Evolutionary conservation across 176 grass and related monocot species (phyloP).

Genomic region (Zizania latifolia): DNA sequence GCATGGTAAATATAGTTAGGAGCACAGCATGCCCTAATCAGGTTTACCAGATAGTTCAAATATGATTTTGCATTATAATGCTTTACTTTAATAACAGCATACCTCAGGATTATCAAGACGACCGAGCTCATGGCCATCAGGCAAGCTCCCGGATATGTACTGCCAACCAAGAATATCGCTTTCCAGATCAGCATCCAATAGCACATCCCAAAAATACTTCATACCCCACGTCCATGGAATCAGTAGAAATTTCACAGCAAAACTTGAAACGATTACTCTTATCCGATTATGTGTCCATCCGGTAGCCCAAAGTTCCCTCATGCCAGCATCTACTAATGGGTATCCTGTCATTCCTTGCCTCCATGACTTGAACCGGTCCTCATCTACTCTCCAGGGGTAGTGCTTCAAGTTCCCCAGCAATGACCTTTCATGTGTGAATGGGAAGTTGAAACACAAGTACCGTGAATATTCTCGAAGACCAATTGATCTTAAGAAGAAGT

Average conservation of each 20-base stretch:
- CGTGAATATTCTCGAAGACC: constrained; percentile 92
- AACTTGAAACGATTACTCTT: constrained; percentile 77
- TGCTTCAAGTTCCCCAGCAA: constrained; percentile 79
- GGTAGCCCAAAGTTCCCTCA: constrained; percentile 98
- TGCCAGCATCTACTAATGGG: constrained; percentile 93
- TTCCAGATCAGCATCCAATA: constrained; percentile 90
- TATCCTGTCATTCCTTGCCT: constrained; percentile 90
- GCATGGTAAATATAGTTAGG: background rate
- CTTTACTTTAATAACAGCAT: constrained; percentile 19
- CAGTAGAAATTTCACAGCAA: constrained; percentile 79
- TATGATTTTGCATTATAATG: constrained; percentile 11
- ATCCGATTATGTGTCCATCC: constrained; percentile 89
- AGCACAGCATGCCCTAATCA: background rate
- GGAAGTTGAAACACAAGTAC: constrained; percentile 96
- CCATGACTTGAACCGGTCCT: constrained; percentile 76
- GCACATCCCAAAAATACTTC: constrained; percentile 96
- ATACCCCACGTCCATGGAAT: constrained; percentile 95
- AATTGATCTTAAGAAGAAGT: constrained; percentile 64
- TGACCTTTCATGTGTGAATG: constrained; percentile 78
- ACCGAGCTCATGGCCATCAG: constrained; percentile 90
- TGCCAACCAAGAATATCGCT: constrained; percentile 97
- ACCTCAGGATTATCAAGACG: constrained; percentile 88
- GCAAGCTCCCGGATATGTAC: constrained; percentile 90
- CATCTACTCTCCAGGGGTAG: constrained; percentile 73
- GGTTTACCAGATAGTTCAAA: constrained; percentile 8